Conservation (phyloP, 164 flowering plant species). For the Vitis vinifera region ASM3070453v1 NC_081808.1:5960001-5960500, state of each 20-base stretch:
- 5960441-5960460: conserved; percentile 24
- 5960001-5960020: too few relatives aligned
- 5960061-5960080: too few relatives aligned
- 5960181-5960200: conserved; percentile 10
- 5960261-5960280: conserved; percentile 16
- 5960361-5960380: conserved; percentile 3
- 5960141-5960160: conserved; percentile 35
- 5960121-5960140: conserved; percentile 60
- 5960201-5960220: conserved; percentile 13
- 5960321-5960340: conserved; percentile 15
- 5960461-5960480: conserved; percentile 40
- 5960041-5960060: too few relatives aligned
- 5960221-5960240: conserved; percentile 15
- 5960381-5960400: conserved; percentile 12
- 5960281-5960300: conserved; percentile 8
- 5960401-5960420: conserved; percentile 17
- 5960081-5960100: neutral
- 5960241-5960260: conserved; percentile 8
- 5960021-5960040: too few relatives aligned
- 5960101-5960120: conserved; percentile 32
- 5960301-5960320: conserved; percentile 9
- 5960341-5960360: conserved; percentile 16
- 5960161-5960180: conserved; percentile 14
- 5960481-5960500: conserved; percentile 53
- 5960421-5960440: conserved; percentile 12